These are phyloP conservation scores for Daldinia vernicosa DNA, from an alignment of 495 filamentous ascomycete genomes.

Conservation along the genomic window DNA sequence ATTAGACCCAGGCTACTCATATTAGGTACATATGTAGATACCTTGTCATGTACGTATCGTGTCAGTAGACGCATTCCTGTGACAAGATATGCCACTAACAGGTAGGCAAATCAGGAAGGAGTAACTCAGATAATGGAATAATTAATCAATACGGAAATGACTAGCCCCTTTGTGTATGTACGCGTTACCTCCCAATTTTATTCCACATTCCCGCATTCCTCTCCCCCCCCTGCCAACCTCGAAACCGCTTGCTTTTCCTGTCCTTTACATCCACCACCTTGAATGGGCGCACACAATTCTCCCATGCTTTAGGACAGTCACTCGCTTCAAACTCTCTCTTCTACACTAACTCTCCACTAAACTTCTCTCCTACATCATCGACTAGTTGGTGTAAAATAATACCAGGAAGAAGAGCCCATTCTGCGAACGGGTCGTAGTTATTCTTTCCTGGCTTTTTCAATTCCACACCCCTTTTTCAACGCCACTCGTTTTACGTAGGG, in stretches of 20 bases:
- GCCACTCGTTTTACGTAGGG: constrained; percentile 30
- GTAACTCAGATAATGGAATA: constrained; percentile 14
- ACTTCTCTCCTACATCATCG: constrained; percentile 21
- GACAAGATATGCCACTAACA: constrained; percentile 6
- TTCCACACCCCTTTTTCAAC: constrained; percentile 25
- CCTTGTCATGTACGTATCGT: background rate
- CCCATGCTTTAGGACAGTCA: constrained; percentile 6
- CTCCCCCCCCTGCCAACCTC: background rate
- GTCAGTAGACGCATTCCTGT: background rate
- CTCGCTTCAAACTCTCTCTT: constrained; percentile 3
- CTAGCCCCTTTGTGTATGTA: constrained; percentile 2
- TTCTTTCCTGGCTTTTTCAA: constrained; percentile 22
- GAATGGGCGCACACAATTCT: constrained; percentile 1
- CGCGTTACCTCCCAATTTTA: constrained; percentile 5
- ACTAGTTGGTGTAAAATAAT: constrained; percentile 19
- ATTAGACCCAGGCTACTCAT: background rate
- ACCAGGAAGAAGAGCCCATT: constrained; percentile 28
- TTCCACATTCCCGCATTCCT: background rate
- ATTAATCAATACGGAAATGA: constrained; percentile 13
- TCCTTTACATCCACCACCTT: constrained; percentile 2
- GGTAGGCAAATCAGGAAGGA: background rate
- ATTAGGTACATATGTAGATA: background rate
- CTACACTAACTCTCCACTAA: constrained; percentile 18
- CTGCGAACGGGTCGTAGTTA: constrained; percentile 35
- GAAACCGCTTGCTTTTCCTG: constrained; percentile 5